Conservation (phyloP, 1,284 basidiomycete species). For the Puccinia coronata region DNA sequence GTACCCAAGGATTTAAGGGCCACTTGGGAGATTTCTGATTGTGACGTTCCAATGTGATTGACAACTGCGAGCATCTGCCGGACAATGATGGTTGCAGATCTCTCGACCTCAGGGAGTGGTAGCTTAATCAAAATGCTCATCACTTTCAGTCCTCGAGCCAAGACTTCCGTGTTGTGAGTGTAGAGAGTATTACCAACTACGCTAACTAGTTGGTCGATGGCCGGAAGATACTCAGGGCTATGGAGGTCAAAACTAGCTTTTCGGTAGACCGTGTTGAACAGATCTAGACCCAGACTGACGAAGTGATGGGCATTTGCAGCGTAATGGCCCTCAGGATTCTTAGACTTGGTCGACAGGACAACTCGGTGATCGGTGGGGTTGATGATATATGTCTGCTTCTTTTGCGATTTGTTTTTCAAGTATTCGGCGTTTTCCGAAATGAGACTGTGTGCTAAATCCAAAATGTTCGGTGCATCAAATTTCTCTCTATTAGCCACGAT, state of each 20-base stretch:
- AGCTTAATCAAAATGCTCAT: conserved; percentile 80
- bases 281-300: conserved; percentile 85
- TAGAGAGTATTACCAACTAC: conserved; percentile 92
- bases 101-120: conserved; percentile 75
- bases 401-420: conserved; percentile 60
- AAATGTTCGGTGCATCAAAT: conserved; percentile 70
- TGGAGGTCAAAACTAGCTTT: conserved; percentile 83
- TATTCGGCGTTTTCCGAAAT: conserved; percentile 88
- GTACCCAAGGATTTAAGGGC: conserved; percentile 83
- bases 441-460: conserved; percentile 83
- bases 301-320: conserved; percentile 83
- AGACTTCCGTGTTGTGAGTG: conserved; percentile 74
- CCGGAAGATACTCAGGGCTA: conserved; percentile 70
- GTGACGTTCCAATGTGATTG: conserved; percentile 78
- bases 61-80: conserved; percentile 84
- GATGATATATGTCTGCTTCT: conserved; percentile 58
- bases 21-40: conserved; percentile 84
- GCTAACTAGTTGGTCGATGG: conserved; percentile 81
- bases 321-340: conserved; percentile 70
- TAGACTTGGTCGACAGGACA: conserved; percentile 59
- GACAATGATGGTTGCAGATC: conserved; percentile 79
- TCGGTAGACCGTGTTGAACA: conserved; percentile 84
- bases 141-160: conserved; percentile 78
- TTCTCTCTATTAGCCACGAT: conserved; percentile 75
- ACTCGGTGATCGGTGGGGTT: conserved; percentile 46